Base-by-base conservation (phyloP, 805 yeast genomes). In the Cyberlindnera lachancei region DNA sequence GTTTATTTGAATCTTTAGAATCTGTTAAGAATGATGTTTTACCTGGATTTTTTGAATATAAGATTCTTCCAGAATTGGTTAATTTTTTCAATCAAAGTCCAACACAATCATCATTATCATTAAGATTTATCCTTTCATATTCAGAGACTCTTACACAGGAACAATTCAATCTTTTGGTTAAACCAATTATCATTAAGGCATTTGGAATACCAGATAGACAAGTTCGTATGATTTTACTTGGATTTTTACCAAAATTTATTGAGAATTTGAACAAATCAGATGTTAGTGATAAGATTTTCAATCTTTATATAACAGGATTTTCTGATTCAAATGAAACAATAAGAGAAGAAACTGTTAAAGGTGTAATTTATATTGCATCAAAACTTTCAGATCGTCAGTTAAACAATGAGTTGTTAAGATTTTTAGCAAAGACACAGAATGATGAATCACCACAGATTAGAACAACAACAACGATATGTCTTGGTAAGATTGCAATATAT, bases 301-400 rank as follows among this genome's bases (percentile, higher is more conserved):
- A 73, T 8, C 68, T 69, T 29, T 64, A 83, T 45, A 58, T 79
- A n/a, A 75, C 80, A 13, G 97, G 98, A 0, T 81, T 90, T 47
- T 73, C 78, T 21, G 98, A 90, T 53, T 74, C 92, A 1, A 88
- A 85, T 51, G 70, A 77, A 4, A 68, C 79, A n/a, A 74, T 90
- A 25, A 64, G 96, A 41, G 82, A 82, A 42, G 84, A 79, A 32
- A 83, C 96, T 0, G 62, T 90, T 23, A 79, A 78, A 30, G 72
- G 86, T 3, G 70, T 76, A 3, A 61, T 75, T 4, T 50, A 51
- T 7, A 59, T 88, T 18, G 73, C 78, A 1, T 73, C 75, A 15
- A 75, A 74, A 45, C 67, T 90, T 2, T 70, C 83, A 0, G 84
- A 77, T 23, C 70, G 95, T 34, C 94, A 83, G 52, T 63, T 88